These are phyloP conservation scores for slime mould (Dictyostelium discoideum) DNA, from an alignment of 78 protist species.

Conservation along the genomic window DNA sequence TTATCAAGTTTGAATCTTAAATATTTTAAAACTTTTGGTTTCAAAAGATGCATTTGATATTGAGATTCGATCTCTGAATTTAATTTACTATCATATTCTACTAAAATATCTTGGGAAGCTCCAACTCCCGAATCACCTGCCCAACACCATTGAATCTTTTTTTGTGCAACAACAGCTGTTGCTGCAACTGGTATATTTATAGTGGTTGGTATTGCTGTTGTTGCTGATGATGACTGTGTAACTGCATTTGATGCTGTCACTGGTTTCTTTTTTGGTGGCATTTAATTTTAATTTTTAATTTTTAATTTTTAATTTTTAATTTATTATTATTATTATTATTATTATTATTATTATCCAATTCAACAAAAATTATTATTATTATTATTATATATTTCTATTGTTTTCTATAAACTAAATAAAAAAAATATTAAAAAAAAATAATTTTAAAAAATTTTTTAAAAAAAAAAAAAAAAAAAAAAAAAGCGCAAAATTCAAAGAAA, in stretches of 20 bases:
- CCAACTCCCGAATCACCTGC: constrained; percentile 61
- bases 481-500: not conserved
- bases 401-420: too few species aligned
- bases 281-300: not conserved
- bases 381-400: too few species aligned
- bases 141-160: constrained; percentile 72
- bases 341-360: not conserved
- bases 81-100: constrained; percentile 32
- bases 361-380: too few species aligned
- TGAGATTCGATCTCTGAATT: constrained; percentile 36
- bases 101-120: constrained; percentile 27
- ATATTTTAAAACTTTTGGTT: not conserved
- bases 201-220: not conserved
- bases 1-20: constrained; percentile 42
- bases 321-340: not conserved
- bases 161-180: not conserved
- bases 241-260: not conserved
- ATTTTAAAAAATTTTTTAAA: not conserved
- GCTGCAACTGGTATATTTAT: not conserved
- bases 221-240: not conserved
- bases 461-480: not conserved
- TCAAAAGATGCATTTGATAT: constrained; percentile 19
- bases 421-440: not conserved
- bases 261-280: constrained; percentile 22
- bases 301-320: not conserved